A percentile compares a stretch with the other conserved stretches of the same genome.
These are phyloP conservation scores for Colletotrichum tropicicola DNA, from an alignment of 2,329 filamentous ascomycete genomes.

Conservation along the genomic window DNA sequence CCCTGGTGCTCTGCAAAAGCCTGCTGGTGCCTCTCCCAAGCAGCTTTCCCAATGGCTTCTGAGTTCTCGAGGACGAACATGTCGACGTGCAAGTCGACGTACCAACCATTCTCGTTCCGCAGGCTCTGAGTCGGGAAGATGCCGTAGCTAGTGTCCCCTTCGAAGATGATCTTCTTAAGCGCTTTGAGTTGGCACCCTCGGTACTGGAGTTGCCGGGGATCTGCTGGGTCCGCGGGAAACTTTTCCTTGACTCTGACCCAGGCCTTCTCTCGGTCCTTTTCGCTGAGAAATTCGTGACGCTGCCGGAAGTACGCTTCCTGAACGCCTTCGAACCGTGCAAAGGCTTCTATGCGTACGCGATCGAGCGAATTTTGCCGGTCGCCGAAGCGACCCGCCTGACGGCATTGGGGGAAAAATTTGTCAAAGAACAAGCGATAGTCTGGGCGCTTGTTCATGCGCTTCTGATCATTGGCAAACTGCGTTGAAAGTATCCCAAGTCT, in stretches of 20 bases:
- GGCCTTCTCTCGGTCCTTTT: slow-evolving; percentile 43
- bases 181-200: slow-evolving; percentile 49
- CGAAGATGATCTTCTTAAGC: slow-evolving; percentile 60
- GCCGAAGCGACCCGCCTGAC: slow-evolving; percentile 46
- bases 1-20: background rate
- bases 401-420: slow-evolving; percentile 67
- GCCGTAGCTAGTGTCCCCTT: slow-evolving; percentile 50
- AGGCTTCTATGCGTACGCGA: slow-evolving; percentile 60
- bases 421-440: slow-evolving; percentile 70
- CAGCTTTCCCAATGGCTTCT: background rate
- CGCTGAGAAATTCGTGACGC: slow-evolving; percentile 49
- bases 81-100: background rate
- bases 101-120: background rate
- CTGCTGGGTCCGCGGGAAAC: background rate
- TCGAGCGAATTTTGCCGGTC: slow-evolving; percentile 45
- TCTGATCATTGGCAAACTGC: slow-evolving; percentile 63
- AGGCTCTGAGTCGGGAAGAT: slow-evolving; percentile 34
- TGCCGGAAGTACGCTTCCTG: slow-evolving; percentile 52
- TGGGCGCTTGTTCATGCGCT: slow-evolving; percentile 61
- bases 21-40: background rate
- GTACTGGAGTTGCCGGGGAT: slow-evolving; percentile 31
- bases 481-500: background rate
- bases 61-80: background rate
- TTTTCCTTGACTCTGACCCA: background rate
- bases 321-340: slow-evolving; percentile 57